A percentile compares a stretch with the other conserved stretches of the same genome.
phyloP scores from a whole-genome alignment of 2,329 filamentous ascomycete species.

The Teratosphaeria zuluensis region DNA sequence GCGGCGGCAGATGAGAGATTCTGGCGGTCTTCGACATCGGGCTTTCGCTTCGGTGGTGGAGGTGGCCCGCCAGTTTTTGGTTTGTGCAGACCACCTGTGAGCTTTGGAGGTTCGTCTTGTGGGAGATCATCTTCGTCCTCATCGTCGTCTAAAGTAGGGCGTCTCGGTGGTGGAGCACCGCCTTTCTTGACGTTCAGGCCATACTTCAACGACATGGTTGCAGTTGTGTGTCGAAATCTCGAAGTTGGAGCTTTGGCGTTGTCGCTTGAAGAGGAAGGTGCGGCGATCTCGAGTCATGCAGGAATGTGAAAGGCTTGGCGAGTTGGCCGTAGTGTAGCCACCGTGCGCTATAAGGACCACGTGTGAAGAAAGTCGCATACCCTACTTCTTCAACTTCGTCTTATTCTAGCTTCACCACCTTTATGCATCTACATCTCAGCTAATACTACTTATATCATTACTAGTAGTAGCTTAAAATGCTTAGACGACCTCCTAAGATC shows the following conservation, averaged over 20 bases:
- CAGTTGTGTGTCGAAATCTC: neutral
- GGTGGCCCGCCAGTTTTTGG: constrained; percentile 22
- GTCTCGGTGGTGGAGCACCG: constrained; percentile 1
- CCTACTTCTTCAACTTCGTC: too few relatives aligned
- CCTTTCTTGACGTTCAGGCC: constrained; percentile 27
- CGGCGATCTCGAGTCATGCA: neutral
- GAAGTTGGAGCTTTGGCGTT: neutral
- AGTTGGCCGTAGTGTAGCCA: too few relatives aligned
- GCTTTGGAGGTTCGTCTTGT: constrained; percentile 46
- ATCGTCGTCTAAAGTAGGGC: constrained; percentile 18
- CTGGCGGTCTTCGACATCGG: constrained; percentile 25
- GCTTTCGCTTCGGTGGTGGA: constrained; percentile 32
- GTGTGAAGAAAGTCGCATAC: too few relatives aligned
- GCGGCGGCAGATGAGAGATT: constrained; percentile 58
- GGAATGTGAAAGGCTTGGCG: neutral
- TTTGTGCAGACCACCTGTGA: constrained; percentile 38
- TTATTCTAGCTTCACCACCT: too few relatives aligned
- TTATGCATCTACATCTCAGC: too few relatives aligned
- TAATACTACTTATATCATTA: too few relatives aligned
- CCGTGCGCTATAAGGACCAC: too few relatives aligned
- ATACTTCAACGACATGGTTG: constrained; percentile 26
- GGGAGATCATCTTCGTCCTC: constrained; percentile 14
- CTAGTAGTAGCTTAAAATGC: too few relatives aligned
- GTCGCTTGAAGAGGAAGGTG: neutral
- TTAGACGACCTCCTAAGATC: too few relatives aligned